phyloP scores from a whole-genome alignment of 805 yeast genomes.

The Sugiyamaella americana region DNA sequence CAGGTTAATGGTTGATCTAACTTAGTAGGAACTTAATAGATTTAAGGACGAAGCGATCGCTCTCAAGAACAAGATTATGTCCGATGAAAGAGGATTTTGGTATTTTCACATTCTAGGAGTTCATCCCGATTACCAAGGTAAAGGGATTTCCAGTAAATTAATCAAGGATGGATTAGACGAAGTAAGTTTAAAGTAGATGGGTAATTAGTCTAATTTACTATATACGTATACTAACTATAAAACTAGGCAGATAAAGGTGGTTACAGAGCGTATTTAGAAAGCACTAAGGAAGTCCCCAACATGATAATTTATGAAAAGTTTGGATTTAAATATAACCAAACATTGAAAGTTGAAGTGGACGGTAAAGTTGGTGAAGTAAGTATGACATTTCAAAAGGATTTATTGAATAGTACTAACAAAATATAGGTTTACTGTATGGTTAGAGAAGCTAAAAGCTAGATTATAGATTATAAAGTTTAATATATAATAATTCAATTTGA shows the following conservation, averaged over 20 bases:
- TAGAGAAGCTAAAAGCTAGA: no score
- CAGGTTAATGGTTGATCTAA: no score
- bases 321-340: slow-evolving; percentile 1
- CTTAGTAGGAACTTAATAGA: background rate
- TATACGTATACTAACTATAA: no score
- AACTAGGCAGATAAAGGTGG: slow-evolving; percentile 1
- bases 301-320: slow-evolving; percentile 5
- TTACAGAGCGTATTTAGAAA: slow-evolving; percentile 3
- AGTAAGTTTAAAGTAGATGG: no score
- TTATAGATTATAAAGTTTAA: no score
- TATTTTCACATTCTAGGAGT: slow-evolving; percentile 6
- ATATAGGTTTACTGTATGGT: background rate
- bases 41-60: background rate
- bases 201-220: no score
- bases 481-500: no score
- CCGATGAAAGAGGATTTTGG: slow-evolving; percentile 4
- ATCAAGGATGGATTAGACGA: background rate
- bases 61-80: background rate
- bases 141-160: slow-evolving; percentile 1
- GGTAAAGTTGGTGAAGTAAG: background rate
- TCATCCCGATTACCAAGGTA: slow-evolving; percentile 6
- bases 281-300: slow-evolving; percentile 6
- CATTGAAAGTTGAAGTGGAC: background rate
- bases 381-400: background rate
- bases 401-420: background rate